phyloP scores from a whole-genome alignment of 495 filamentous ascomycete genomes.

The Aspergillus sclerotioniger region DNA sequence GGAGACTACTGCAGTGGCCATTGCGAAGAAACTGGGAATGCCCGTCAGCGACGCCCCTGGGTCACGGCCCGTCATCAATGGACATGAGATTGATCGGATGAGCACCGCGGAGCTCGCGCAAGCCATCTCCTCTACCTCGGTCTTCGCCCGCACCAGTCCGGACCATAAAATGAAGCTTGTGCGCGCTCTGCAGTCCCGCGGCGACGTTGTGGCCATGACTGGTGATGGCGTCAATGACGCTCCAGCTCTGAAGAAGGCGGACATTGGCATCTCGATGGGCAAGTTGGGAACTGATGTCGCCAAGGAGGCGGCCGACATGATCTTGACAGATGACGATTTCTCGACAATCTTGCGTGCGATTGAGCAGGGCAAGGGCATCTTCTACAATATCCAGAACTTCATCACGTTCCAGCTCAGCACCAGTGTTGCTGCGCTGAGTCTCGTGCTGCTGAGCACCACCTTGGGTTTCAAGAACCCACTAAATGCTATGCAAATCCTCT shows the following conservation, averaged over 20 bases:
- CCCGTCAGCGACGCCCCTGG: conserved; percentile 52
- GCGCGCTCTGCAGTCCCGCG: conserved; percentile 81
- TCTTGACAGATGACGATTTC: conserved; percentile 96
- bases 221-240: conserved; percentile 98
- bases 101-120: conserved; percentile 75
- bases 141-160: conserved; percentile 93
- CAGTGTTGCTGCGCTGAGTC: conserved; percentile 85
- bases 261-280: conserved; percentile 98
- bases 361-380: conserved; percentile 98
- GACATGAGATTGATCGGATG: conserved; percentile 91
- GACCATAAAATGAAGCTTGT: conserved; percentile 99
- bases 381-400: conserved; percentile 99
- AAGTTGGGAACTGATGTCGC: conserved; percentile 93
- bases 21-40: conserved; percentile 92
- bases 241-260: conserved; percentile 92
- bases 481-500: conserved; percentile 98
- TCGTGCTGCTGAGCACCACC: conserved; percentile 88
- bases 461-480: conserved; percentile 90
- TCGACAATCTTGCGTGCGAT: conserved; percentile 95
- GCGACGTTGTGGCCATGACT: conserved; percentile 98
- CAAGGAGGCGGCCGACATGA: conserved; percentile 99
- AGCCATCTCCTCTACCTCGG: conserved; percentile 81
- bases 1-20: conserved; percentile 89
- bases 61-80: conserved; percentile 69
- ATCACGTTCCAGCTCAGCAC: conserved; percentile 98